Base-by-base conservation (phyloP, 257 asterid species). In the Penstemon newberryi region DNA sequence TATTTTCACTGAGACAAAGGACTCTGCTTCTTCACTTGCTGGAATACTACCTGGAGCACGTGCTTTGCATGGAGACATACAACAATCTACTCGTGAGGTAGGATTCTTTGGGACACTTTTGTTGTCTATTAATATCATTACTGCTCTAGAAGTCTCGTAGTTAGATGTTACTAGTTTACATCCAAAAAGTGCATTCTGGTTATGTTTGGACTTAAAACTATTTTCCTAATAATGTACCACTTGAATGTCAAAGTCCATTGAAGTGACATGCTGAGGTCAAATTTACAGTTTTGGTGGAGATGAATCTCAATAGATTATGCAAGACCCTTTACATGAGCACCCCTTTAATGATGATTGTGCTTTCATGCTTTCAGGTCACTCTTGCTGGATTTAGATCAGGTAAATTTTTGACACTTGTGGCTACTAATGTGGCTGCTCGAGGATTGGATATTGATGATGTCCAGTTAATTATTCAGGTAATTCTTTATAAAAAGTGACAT, bases 61-160 rank as follows among this genome's bases (percentile, higher is more conserved):
- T 65, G 96, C 99, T 11, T 80, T 94, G 83, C 99, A 94, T 75
- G 97, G 99, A 12, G 99, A 94, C 80, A 94, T 94, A 72, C 97
- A 94, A 36, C 99, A 94, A 80, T 70, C 91, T 10, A 92, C 95
- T 60, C 97, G 99, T 66, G 99, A 94, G 94, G 99, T 89, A 77
- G 75, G 57, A 41, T 71, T 38, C 41, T 25, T 8, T 56, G 39
- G 6, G 3, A 37, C 33, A 4, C 44, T 37, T 46, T 3, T 67
- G 6, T 41, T 36, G 2, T 5, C 59, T 44, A 15, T 63, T 12
- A 33, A 39, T 3, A 25, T 42, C 13, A 6, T 40, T 6, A 44
- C 50, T 67, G 40, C 41, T 55, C 3, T 45, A n/a, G 6, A 54
- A 33, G 36, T 25, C 33, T 25, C 2, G 2, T 25, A 25, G 33